Percentiles rank a stretch among this genome's conserved stretches.
These are phyloP conservation scores for Coelastrella sp. DNA, from an alignment of 139 green algal species.

Conservation along the genomic window DNA sequence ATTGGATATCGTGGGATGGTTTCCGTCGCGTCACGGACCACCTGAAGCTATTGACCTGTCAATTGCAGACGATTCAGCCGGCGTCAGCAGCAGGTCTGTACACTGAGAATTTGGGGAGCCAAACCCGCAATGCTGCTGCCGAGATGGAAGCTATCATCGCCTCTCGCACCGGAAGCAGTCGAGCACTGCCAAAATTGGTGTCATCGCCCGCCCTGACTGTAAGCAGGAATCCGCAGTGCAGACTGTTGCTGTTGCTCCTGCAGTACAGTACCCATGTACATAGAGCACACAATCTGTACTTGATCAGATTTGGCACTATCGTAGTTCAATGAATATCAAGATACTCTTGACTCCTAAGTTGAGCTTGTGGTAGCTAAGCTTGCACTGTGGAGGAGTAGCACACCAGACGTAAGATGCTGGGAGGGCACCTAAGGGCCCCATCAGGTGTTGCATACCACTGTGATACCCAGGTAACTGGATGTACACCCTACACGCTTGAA, in stretches of 20 bases:
- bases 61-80: background rate
- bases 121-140: conserved; percentile 24
- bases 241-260: background rate
- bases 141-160: conserved; percentile 37
- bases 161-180: background rate
- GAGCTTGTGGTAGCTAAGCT: no score
- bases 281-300: no score
- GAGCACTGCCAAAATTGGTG: conserved; percentile 11
- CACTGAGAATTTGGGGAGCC: background rate
- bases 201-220: conserved; percentile 34
- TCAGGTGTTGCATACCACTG: no score
- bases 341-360: no score
- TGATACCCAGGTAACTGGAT: no score
- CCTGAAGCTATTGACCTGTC: background rate
- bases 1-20: background rate
- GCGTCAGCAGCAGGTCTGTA: conserved; percentile 1
- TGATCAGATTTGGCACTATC: no score
- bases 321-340: no score
- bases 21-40: background rate
- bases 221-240: background rate
- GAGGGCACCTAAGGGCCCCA: no score
- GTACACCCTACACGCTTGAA: no score
- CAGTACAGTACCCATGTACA: no score
- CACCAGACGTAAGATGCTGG: no score
- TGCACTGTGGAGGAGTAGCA: no score